These are phyloP conservation scores for Chrysopogon serrulatus DNA, from an alignment of 176 grass and related monocot genomes.

Conservation along the genomic window DNA sequence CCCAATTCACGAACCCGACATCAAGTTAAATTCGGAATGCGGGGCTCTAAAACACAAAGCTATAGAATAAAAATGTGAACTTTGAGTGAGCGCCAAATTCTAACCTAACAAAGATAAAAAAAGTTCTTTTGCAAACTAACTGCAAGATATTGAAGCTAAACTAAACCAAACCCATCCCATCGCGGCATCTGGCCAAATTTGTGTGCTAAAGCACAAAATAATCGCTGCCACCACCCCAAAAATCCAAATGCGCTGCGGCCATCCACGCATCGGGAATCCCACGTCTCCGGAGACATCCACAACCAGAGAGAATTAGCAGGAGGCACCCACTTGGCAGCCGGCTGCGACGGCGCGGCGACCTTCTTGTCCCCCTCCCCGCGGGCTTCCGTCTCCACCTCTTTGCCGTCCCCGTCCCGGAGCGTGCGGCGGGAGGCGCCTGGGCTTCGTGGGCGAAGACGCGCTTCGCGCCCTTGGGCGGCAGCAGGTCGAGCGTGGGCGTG, in stretches of 20 bases:
- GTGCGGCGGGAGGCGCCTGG: neutral
- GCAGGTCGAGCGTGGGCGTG: slow-evolving; percentile 51
- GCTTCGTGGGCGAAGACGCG: slow-evolving; percentile 52
- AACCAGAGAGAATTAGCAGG: neutral
- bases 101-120: neutral
- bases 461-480: slow-evolving; percentile 75
- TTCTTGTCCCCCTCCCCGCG: slow-evolving; percentile 31
- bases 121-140: neutral
- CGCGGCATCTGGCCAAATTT: neutral
- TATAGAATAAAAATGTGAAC: neutral
- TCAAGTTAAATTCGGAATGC: no score
- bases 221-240: neutral
- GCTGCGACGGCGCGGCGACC: slow-evolving; percentile 31
- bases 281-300: neutral
- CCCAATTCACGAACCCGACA: no score
- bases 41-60: neutral
- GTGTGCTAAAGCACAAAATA: neutral
- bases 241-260: neutral
- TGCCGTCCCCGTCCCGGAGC: slow-evolving; percentile 30
- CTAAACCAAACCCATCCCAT: neutral
- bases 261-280: neutral
- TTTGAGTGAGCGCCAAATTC: neutral
- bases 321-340: slow-evolving; percentile 64
- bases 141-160: neutral
- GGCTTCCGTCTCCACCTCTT: slow-evolving; percentile 1